Percentiles rank a stretch among this genome's conserved stretches.
These are phyloP conservation scores for Myxozyma nipponensis DNA, from an alignment of 805 yeast genomes.

Conservation along the genomic window DNA sequence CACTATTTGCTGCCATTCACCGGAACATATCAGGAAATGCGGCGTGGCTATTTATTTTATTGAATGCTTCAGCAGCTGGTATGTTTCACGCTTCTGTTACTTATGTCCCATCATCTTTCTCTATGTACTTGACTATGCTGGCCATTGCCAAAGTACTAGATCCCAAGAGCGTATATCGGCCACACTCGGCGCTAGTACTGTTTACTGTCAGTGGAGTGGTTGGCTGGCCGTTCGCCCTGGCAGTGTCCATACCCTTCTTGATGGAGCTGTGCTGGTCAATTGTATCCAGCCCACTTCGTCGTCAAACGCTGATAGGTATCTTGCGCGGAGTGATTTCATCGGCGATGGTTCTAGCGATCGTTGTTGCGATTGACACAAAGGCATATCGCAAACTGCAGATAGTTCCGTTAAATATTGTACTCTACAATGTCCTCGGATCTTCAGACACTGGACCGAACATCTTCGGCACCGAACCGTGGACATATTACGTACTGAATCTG, in stretches of 20 bases:
- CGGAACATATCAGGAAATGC: constrained; percentile 39
- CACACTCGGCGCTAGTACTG: constrained; percentile 36
- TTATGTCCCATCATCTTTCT: constrained; percentile 78
- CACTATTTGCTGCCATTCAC: constrained; percentile 45
- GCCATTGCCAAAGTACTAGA: constrained; percentile 34
- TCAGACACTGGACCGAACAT: constrained; percentile 81
- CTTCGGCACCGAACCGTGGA: constrained; percentile 79
- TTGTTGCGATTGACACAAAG: constrained; percentile 51
- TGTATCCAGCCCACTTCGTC: not conserved
- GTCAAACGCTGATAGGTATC: constrained; percentile 20
- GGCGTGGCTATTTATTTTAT: constrained; percentile 60
- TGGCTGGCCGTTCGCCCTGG: constrained; percentile 90
- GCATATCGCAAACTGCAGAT: constrained; percentile 55
- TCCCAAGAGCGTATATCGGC: constrained; percentile 6
- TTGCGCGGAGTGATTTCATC: constrained; percentile 13
- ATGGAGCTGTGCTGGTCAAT: constrained; percentile 34
- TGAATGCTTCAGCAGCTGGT: constrained; percentile 66
- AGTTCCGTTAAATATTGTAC: constrained; percentile 77
- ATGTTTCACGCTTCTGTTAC: constrained; percentile 86
- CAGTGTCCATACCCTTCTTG: constrained; percentile 58
- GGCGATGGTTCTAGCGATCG: constrained; percentile 18
- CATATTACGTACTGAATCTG: constrained; percentile 66
- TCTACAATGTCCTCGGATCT: constrained; percentile 73
- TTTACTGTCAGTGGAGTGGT: constrained; percentile 64
- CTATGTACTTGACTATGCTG: constrained; percentile 47